phyloP scores from a whole-genome alignment of 2,329 filamentous ascomycete species.

The Colletotrichum simmondsii region DNA sequence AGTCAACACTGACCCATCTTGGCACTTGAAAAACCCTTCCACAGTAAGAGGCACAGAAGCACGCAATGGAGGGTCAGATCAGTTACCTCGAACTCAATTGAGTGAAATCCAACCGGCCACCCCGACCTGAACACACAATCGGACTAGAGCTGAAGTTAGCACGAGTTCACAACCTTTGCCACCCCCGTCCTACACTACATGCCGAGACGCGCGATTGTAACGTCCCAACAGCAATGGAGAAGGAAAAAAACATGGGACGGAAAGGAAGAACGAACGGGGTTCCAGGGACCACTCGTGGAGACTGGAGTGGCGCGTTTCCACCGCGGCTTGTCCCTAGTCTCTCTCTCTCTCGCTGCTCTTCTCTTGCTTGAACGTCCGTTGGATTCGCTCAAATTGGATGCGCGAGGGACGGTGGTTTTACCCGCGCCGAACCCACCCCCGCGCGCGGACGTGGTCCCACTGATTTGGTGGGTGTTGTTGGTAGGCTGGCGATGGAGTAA shows the following conservation, averaged over 20 bases:
- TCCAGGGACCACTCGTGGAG: background rate
- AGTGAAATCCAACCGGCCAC: background rate
- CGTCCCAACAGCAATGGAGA: background rate
- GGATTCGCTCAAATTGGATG: background rate
- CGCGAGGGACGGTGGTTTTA: background rate
- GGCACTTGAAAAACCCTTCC: background rate
- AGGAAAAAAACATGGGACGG: background rate
- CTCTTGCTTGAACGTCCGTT: background rate
- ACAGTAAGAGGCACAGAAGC: background rate
- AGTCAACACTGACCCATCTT: background rate
- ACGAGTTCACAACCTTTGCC: background rate
- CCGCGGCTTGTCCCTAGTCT: conserved; percentile 14
- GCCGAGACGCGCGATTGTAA: conserved; percentile 1
- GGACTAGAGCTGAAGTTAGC: background rate
- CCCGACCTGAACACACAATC: too few species aligned
- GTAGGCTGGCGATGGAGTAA: conserved; percentile 20
- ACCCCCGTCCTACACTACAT: background rate
- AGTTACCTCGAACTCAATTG: background rate
- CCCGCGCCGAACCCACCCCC: conserved; percentile 5
- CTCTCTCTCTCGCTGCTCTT: background rate
- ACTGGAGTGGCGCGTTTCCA: background rate
- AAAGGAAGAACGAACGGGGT: background rate
- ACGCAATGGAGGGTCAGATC: conserved; percentile 8
- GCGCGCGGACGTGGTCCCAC: conserved; percentile 13
- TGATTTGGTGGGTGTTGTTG: background rate